Base-by-base conservation (phyloP, 202 grass and related monocot genomes). In the Schoenoplectus tabernaemontani region DNA sequence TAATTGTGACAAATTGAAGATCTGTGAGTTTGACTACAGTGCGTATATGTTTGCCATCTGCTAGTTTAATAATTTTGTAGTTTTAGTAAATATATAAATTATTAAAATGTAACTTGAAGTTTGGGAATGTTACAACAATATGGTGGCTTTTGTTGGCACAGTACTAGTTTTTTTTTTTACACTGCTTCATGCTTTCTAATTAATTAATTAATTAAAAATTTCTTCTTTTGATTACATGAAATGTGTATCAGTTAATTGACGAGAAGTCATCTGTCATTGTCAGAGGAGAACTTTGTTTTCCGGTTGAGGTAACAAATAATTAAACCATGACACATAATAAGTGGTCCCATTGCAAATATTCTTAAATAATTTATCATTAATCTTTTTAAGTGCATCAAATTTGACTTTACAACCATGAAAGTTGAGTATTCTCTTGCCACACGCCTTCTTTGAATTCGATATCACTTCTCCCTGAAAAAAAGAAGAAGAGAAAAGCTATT, bases 371-470 rank as follows among this genome's bases (percentile, higher is more conserved):
- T 53, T 10, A 74, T 54, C 16, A 75, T 75, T 53, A n/a, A 34
- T 54, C 19, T 74, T n/a, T 9, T 24, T 54, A 32, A 19, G 70
- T 53, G 28, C 47, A 54, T 75, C 44, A 23, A 30, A 51, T 34
- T 75, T 75, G 70, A 56, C 70, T 75, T 75, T n/a, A 75, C 28
- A 75, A 44, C 28, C 24, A 54, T 75, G 11, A 75, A 75, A 54
- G 44, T 19, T 34, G 3, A 36, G 26, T 4, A 16, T 75, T 2
- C 47, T 28, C 28, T 5, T 54, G 70, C 70, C 70, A 75, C 24
- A 51, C 44, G 68, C 43, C n/a, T 72, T 30, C 23, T 73, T 73
- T 73, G 68, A 73, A 51, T 73, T 50, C 5, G 32, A 73, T 73
- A 23, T 33, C 22, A 37, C 24, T 34, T 75, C 19, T 36, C 30